These are phyloP conservation scores for Penicillium flavigenum DNA, from an alignment of 495 filamentous ascomycete species.

Conservation along the genomic window DNA sequence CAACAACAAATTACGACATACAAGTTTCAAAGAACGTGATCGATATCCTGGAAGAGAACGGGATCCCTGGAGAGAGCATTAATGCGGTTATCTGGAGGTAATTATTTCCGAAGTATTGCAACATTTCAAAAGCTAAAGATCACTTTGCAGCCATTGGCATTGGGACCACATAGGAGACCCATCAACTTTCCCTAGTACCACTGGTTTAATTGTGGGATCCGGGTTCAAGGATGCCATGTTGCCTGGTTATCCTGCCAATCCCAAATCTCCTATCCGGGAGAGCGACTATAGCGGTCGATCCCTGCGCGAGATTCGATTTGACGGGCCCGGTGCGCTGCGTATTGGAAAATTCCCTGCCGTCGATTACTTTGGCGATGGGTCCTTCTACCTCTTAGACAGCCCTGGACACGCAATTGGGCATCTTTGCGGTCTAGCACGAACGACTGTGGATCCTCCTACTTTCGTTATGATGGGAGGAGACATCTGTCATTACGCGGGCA, in stretches of 20 bases:
- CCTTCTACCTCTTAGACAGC: conserved; percentile 48
- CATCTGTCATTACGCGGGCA: conserved; percentile 51
- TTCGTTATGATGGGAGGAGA: conserved; percentile 49
- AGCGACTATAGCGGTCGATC: conserved; percentile 24
- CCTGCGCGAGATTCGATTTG: not conserved
- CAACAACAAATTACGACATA: not conserved
- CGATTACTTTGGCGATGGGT: conserved; percentile 53
- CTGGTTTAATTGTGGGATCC: conserved; percentile 52
- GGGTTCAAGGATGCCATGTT: conserved; percentile 44
- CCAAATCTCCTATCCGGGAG: conserved; percentile 40
- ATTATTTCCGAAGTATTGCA: not conserved
- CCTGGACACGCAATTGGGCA: conserved; percentile 50
- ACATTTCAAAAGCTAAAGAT: not conserved
- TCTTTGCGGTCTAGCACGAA: conserved; percentile 41
- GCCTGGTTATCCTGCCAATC: conserved; percentile 46
- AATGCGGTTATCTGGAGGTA: conserved; percentile 10
- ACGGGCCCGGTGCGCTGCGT: conserved; percentile 9
- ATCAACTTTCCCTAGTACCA: conserved; percentile 44
- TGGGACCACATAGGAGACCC: conserved; percentile 58
- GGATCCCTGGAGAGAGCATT: not conserved
- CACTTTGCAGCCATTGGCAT: conserved; percentile 52
- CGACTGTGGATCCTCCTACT: conserved; percentile 37
- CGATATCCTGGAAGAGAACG: conserved; percentile 1
- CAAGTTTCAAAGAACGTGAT: not conserved
- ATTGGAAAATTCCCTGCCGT: conserved; percentile 44